Evolutionary conservation across 1,284 basidiomycete species (phyloP).

Genomic region (Fomitopsis betulina): DNA sequence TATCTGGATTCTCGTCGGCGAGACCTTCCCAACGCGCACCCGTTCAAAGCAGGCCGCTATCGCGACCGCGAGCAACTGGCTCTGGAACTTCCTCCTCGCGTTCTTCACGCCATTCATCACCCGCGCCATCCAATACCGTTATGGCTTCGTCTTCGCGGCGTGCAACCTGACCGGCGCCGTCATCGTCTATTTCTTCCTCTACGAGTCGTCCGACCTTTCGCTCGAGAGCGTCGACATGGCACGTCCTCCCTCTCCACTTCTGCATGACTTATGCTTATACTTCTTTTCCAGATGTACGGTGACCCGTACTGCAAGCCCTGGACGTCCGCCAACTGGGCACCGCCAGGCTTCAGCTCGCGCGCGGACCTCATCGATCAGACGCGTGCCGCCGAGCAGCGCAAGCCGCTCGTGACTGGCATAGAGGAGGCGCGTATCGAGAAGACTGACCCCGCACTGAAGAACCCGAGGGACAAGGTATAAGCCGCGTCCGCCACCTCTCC

Average conservation of each 20-base stretch:
- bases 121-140: conserved; percentile 52
- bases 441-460: conserved; percentile 2
- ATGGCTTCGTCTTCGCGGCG: conserved; percentile 71
- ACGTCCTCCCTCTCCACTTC: conserved; percentile 11
- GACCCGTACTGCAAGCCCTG: conserved; percentile 65
- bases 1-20: conserved; percentile 74
- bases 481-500: neutral
- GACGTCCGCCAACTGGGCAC: conserved; percentile 56
- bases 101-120: conserved; percentile 75
- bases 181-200: conserved; percentile 75
- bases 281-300: conserved; percentile 61
- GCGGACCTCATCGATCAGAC: conserved; percentile 36
- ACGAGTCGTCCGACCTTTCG: conserved; percentile 67
- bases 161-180: conserved; percentile 58
- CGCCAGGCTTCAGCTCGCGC: conserved; percentile 41
- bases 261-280: neutral
- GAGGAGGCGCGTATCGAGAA: conserved; percentile 18
- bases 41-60: conserved; percentile 75
- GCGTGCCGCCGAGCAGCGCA: conserved; percentile 28
- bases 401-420: conserved; percentile 21
- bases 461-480: neutral
- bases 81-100: conserved; percentile 72
- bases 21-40: conserved; percentile 73
- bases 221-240: conserved; percentile 68
- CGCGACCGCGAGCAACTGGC: conserved; percentile 66